These are phyloP conservation scores for Mycena vitilis DNA, from an alignment of 768 basidiomycete species.

Conservation along the genomic window DNA sequence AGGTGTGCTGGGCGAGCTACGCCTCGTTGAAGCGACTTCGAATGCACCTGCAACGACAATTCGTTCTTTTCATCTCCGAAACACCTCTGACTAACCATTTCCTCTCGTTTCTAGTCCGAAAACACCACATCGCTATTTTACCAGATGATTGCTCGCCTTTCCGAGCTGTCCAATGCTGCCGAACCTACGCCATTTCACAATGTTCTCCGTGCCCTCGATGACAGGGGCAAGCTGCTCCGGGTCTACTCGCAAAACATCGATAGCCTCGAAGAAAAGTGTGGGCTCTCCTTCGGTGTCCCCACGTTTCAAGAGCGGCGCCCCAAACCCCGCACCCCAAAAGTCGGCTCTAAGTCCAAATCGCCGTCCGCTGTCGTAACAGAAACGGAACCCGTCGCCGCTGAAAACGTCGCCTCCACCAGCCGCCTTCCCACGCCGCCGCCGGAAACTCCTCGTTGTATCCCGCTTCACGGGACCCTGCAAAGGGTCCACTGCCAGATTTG, in stretches of 20 bases:
- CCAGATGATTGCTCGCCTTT: constrained; percentile 90
- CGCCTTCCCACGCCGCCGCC: constrained; percentile 63
- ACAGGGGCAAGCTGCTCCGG: constrained; percentile 79
- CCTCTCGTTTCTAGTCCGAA: constrained; percentile 64
- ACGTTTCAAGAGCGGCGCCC: constrained; percentile 68
- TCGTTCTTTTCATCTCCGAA: background rate
- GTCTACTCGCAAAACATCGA: constrained; percentile 97
- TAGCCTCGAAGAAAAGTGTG: constrained; percentile 87
- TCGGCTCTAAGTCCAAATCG: constrained; percentile 22
- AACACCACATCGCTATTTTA: constrained; percentile 82
- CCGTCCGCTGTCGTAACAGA: constrained; percentile 1
- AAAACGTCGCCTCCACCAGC: constrained; percentile 36
- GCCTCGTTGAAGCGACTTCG: background rate
- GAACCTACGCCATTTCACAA: constrained; percentile 85
- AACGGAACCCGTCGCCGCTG: constrained; percentile 37
- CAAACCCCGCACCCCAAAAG: constrained; percentile 53
- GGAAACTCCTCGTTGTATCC: constrained; percentile 85
- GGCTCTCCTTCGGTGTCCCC: constrained; percentile 88
- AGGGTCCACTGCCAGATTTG: constrained; percentile 86
- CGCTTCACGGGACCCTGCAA: constrained; percentile 89
- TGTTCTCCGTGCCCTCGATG: constrained; percentile 79
- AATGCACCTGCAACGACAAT: background rate
- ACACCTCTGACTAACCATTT: constrained; percentile 3
- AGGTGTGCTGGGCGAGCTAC: background rate
- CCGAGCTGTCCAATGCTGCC: constrained; percentile 76